These are phyloP conservation scores for Paspalum vaginatum DNA, from an alignment of 176 grass and related monocot species.

Conservation along the genomic window DNA sequence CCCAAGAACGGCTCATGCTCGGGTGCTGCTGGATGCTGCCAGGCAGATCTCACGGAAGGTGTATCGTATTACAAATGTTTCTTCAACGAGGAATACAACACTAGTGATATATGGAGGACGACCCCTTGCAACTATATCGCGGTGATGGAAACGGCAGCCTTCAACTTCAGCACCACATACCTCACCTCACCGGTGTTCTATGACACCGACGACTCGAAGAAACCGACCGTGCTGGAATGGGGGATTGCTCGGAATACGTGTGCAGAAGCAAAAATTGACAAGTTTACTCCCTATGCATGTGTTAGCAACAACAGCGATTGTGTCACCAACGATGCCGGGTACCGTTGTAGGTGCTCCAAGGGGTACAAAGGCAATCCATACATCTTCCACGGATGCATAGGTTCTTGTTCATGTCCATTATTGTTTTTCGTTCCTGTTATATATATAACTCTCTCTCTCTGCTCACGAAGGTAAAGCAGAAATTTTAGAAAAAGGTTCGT, in stretches of 20 bases:
- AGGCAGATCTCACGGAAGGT: neutral
- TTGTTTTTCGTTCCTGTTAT: neutral
- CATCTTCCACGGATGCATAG: neutral
- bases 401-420: neutral
- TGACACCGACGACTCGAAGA: neutral
- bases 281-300: neutral
- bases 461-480: neutral
- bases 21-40: neutral
- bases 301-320: neutral
- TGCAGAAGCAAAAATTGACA: neutral
- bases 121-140: neutral
- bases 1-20: neutral
- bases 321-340: neutral
- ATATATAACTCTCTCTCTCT: neutral
- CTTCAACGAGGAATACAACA: neutral
- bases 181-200: neutral
- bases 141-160: neutral
- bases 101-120: neutral
- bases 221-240: neutral
- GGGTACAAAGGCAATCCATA: constrained; percentile 11
- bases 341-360: neutral
- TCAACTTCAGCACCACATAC: neutral
- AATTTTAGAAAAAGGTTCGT: neutral
- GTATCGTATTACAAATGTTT: neutral
- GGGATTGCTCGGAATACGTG: neutral